A percentile compares a stretch with the other conserved stretches of the same genome.
Evolutionary conservation across 2,329 filamentous ascomycete genomes (phyloP).

Genomic region (Chaetomiaceae sp.): DNA sequence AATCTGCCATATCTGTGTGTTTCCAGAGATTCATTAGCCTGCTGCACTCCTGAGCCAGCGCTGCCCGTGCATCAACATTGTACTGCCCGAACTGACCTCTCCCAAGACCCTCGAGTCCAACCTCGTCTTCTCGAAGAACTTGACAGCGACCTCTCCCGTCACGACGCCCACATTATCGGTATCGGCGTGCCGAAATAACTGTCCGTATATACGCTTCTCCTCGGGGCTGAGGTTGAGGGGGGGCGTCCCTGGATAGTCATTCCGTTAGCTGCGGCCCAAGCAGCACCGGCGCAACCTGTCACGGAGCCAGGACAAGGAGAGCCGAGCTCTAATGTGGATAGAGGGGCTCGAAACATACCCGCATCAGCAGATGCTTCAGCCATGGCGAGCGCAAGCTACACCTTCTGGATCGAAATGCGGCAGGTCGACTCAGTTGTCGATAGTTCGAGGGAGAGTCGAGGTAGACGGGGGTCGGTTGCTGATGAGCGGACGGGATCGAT

Average conservation of each 20-base stretch:
- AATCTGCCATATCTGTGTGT: conserved; percentile 94
- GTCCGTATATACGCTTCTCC: conserved; percentile 89
- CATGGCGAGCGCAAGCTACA: conserved; percentile 24
- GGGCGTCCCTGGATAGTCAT: conserved; percentile 43
- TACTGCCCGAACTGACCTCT: conserved; percentile 56
- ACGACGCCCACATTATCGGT: conserved; percentile 88
- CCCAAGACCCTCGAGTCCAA: conserved; percentile 81
- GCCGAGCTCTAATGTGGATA: no score
- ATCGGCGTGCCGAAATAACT: conserved; percentile 90
- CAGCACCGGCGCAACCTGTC: no score
- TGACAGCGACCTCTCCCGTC: conserved; percentile 91
- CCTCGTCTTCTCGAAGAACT: conserved; percentile 96
- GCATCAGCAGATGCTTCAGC: conserved; percentile 28
- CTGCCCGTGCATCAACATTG: not conserved
- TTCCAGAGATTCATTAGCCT: conserved; percentile 25
- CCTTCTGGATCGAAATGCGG: not conserved
- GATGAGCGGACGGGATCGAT: no score
- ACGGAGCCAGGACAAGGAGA: no score
- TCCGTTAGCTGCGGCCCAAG: conserved; percentile 11
- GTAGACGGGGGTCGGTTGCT: no score
- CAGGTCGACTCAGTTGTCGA: not conserved
- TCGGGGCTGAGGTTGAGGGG: conserved; percentile 83
- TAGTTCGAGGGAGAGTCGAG: not conserved
- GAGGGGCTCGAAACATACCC: conserved; percentile 21
- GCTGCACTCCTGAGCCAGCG: not conserved